phyloP scores from a whole-genome alignment of 495 filamentous ascomycete genomes.

The Amorphotheca resinae region DNA sequence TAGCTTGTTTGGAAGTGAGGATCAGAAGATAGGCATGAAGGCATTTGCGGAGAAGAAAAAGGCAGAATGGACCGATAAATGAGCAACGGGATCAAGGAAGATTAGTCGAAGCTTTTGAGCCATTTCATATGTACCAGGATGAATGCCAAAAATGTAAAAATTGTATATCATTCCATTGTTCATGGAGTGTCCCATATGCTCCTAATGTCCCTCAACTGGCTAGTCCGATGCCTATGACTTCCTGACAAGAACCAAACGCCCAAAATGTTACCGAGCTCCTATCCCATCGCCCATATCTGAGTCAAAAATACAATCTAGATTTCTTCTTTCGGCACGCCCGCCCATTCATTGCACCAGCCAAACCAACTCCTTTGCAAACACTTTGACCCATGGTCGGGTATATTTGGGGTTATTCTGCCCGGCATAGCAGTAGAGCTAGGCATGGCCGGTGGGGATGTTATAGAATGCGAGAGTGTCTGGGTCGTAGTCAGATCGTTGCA shows the following conservation, averaged over 20 bases:
- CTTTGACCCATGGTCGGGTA: slow-evolving; percentile 3
- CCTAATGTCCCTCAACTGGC: background rate
- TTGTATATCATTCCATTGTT: background rate
- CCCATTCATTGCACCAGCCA: slow-evolving; percentile 19
- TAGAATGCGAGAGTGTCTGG: slow-evolving; percentile 18
- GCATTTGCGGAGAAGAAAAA: slow-evolving; percentile 94
- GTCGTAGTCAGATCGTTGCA: slow-evolving; percentile 38
- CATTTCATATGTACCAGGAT: too few species aligned
- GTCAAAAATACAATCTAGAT: slow-evolving; percentile 19
- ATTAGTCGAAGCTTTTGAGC: background rate
- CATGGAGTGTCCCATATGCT: background rate
- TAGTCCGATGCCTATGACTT: too few species aligned
- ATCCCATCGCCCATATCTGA: background rate
- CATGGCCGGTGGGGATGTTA: slow-evolving; percentile 19
- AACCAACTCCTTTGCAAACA: slow-evolving; percentile 18
- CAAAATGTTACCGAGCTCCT: slow-evolving; percentile 8
- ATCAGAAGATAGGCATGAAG: slow-evolving; percentile 96
- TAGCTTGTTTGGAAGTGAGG: slow-evolving; percentile 76
- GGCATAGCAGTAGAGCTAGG: slow-evolving; percentile 4
- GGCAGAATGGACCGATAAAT: slow-evolving; percentile 73
- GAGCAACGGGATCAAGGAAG: background rate
- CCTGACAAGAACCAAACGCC: too few species aligned
- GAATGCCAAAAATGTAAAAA: background rate
- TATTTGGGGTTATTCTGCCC: slow-evolving; percentile 6
- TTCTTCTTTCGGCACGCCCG: slow-evolving; percentile 12